Conservation (phyloP, 805 yeast species). For the Sugiyamaella floridensis region DNA sequence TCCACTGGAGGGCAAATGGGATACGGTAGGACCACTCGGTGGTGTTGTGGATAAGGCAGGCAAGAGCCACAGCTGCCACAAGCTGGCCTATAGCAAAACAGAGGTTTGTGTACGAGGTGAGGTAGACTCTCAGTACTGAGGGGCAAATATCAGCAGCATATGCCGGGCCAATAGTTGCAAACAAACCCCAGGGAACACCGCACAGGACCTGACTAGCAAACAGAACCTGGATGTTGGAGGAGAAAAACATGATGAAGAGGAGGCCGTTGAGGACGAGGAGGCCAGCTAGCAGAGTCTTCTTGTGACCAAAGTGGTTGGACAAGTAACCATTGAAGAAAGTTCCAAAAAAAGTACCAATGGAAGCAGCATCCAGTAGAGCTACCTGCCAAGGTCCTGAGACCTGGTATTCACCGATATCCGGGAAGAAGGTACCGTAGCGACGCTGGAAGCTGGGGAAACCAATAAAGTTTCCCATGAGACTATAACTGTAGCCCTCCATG, state of each 20-base stretch:
- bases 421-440: conserved; percentile 22
- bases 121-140: conserved; percentile 39
- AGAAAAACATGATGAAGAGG: conserved; percentile 35
- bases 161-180: conserved; percentile 43
- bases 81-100: conserved; percentile 55
- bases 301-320: conserved; percentile 41
- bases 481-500: conserved; percentile 45
- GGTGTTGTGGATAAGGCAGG: conserved; percentile 27
- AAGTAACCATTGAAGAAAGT: conserved; percentile 39
- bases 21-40: conserved; percentile 39
- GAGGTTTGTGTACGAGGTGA: conserved; percentile 43
- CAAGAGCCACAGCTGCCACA: conserved; percentile 44
- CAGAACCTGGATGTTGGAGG: conserved; percentile 29
- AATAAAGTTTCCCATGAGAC: conserved; percentile 36
- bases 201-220: conserved; percentile 7
- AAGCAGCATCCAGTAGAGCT: conserved; percentile 18
- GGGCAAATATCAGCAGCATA: conserved; percentile 55
- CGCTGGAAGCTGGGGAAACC: conserved; percentile 22
- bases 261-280: conserved; percentile 3
- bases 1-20: conserved; percentile 54
- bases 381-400: conserved; percentile 36
- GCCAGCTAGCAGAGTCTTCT: conserved; percentile 31
- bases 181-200: conserved; percentile 45
- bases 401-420: conserved; percentile 5
- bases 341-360: conserved; percentile 36